These are phyloP conservation scores for Rachicladosporium sp. DNA, from an alignment of 2,329 filamentous ascomycete genomes.

Conservation along the genomic window DNA sequence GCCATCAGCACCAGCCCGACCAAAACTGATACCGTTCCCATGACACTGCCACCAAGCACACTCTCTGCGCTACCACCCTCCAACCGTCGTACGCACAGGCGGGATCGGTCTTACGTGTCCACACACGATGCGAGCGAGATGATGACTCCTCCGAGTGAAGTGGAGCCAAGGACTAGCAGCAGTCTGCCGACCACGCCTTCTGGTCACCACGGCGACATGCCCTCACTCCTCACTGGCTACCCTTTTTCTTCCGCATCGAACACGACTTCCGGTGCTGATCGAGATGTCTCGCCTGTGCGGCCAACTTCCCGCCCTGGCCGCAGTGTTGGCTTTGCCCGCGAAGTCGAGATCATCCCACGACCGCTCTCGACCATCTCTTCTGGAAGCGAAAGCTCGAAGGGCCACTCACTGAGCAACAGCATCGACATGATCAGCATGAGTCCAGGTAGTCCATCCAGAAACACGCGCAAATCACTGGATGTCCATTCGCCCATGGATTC, in stretches of 20 bases:
- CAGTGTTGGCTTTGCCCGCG: slow-evolving; percentile 68
- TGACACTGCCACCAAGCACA: slow-evolving; percentile 34
- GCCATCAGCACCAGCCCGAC: slow-evolving; percentile 59
- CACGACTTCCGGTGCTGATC: not conserved
- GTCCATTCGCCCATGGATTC: not conserved
- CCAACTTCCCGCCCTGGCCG: slow-evolving; percentile 42
- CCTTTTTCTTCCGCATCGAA: no score
- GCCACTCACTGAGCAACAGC: slow-evolving; percentile 66
- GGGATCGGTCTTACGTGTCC: slow-evolving; percentile 39
- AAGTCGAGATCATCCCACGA: slow-evolving; percentile 68
- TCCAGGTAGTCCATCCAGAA: slow-evolving; percentile 31
- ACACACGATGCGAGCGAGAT: slow-evolving; percentile 67
- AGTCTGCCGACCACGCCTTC: slow-evolving; percentile 24
- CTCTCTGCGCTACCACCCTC: slow-evolving; percentile 25
- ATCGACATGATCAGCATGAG: slow-evolving; percentile 59
- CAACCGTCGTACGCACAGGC: no score
- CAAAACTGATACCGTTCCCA: slow-evolving; percentile 48
- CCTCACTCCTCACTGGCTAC: no score
- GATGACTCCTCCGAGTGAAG: slow-evolving; percentile 36
- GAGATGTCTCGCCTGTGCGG: slow-evolving; percentile 22
- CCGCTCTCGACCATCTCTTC: slow-evolving; percentile 75
- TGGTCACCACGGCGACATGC: slow-evolving; percentile 6
- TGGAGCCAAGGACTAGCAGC: slow-evolving; percentile 16
- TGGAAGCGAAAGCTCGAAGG: slow-evolving; percentile 66
- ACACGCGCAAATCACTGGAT: not conserved